Conservation (phyloP, 345 rosid genomes). For the Citrus sinensis region DVS_A1.0 CM039163.1:45900501-45901000, state of each 20-base stretch:
- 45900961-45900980: fast-evolving
- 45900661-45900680: neutral
- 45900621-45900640: neutral
- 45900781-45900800: too few relatives aligned
- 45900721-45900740: too few relatives aligned
- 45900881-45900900: too few relatives aligned
- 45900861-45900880: too few relatives aligned
- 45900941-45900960: too few relatives aligned
- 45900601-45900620: neutral
- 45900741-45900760: too few relatives aligned
- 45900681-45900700: neutral
- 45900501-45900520: neutral
- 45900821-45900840: too few relatives aligned
- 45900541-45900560: neutral
- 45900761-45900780: too few relatives aligned
- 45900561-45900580: neutral
- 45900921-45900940: too few relatives aligned
- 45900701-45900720: neutral
- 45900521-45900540: neutral
- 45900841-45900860: too few relatives aligned
- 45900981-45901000: fast-evolving
- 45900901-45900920: too few relatives aligned
- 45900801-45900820: too few relatives aligned
- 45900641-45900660: neutral
- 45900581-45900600: neutral